These are phyloP conservation scores for Vitis labrusca DNA, from an alignment of 164 flowering plant species.

Conservation along the genomic window DNA sequence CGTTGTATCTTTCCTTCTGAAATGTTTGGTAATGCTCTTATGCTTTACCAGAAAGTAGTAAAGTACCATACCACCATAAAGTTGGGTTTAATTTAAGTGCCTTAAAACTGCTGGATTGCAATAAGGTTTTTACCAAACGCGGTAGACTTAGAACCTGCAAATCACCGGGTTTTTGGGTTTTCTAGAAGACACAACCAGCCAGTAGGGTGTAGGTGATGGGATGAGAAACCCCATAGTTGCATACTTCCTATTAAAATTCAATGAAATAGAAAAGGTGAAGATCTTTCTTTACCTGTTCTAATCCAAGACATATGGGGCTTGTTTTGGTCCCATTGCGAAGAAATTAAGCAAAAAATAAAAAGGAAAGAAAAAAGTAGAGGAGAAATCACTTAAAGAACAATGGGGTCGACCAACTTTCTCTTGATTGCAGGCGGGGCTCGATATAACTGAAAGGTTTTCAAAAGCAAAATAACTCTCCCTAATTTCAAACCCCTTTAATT, in stretches of 20 bases:
- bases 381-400: constrained; percentile 6
- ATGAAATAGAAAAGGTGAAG: neutral
- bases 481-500: constrained; percentile 11
- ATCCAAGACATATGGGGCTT: neutral
- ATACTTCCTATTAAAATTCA: neutral
- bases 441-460: constrained; percentile 3
- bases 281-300: constrained; percentile 3
- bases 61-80: too few species aligned
- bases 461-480: neutral
- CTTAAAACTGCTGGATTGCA: too few species aligned
- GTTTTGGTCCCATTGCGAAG: constrained; percentile 3
- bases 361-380: neutral
- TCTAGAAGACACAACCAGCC: too few species aligned
- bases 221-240: too few species aligned
- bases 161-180: too few species aligned
- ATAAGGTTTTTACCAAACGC: too few species aligned
- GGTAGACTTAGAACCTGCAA: too few species aligned
- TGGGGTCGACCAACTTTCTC: constrained; percentile 7
- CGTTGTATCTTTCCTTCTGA: neutral
- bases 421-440: constrained; percentile 20
- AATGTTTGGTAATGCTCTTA: neutral
- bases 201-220: too few species aligned
- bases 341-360: neutral
- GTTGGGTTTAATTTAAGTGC: too few species aligned
- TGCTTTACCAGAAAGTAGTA: too few species aligned